Percentiles rank a stretch among this genome's conserved stretches.
These are phyloP conservation scores for Nemophila menziesii DNA, from an alignment of 257 asterid species.

Conservation along the genomic window DNA sequence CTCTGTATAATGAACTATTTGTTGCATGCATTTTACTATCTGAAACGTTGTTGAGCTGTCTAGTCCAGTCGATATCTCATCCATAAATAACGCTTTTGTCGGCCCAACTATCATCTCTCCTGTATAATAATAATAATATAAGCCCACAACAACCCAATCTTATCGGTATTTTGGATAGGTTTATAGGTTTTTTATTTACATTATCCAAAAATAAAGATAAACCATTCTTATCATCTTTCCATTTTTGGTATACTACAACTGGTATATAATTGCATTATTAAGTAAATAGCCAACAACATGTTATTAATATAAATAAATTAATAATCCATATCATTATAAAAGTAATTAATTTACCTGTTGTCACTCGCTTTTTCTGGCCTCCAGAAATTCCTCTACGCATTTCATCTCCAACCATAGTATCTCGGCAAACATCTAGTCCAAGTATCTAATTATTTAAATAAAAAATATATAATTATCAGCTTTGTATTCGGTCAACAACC, in stretches of 20 bases:
- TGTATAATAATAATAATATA: conserved; percentile 13
- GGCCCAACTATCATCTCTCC: conserved; percentile 83
- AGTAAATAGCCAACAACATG: neutral
- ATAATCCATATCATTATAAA: neutral
- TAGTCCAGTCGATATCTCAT: conserved; percentile 68
- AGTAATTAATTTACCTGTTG: conserved; percentile 34
- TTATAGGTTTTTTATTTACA: neutral
- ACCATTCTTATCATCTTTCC: too few species aligned
- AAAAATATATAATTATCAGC: neutral
- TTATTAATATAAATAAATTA: too few species aligned
- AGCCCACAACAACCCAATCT: conserved; percentile 1
- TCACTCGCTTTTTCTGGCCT: conserved; percentile 55
- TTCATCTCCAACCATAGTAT: conserved; percentile 55
- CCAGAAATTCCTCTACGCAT: conserved; percentile 68
- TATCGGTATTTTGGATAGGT: neutral
- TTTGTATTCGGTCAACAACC: neutral
- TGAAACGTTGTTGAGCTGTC: conserved; percentile 77
- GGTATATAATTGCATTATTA: too few species aligned
- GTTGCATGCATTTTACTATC: conserved; percentile 54
- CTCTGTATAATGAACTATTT: conserved; percentile 44
- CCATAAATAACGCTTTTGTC: conserved; percentile 55
- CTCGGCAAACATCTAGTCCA: conserved; percentile 48
- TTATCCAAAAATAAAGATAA: neutral
- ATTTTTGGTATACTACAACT: too few species aligned
- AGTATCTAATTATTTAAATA: conserved; percentile 28